Base-by-base conservation (phyloP, 257 asterid genomes). In the Coffea eugenioides region DNA sequence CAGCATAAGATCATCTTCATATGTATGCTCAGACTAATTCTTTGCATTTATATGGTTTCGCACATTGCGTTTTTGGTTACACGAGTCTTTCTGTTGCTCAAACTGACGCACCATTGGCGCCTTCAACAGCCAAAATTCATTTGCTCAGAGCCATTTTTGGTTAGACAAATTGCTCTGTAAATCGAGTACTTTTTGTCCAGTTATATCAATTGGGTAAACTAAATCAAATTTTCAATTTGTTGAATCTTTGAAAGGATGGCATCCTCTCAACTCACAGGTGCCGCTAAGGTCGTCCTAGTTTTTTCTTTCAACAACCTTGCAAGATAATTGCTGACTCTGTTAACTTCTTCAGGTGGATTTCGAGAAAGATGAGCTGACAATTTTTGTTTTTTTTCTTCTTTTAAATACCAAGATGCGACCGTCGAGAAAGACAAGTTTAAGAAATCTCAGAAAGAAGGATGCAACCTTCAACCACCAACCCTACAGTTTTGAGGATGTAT, bases 151-250 rank as follows among this genome's bases (percentile, higher is more conserved):
- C 16, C 69, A 78, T 59, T 15, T 78, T 52, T 71, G n/a, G n/a
- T 10, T 27, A 52, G 27, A 70, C 77, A 56, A 61, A 45, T 18
- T 79, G 27, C 8, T 43, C 1, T 71, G 82, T 79, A 79, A 59
- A 79, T 71, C 51, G 72, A 36, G 45, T 59, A 16, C 67, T n/a
- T 79, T 39, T 51, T 41, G 20, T 61, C 9, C 77, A 23, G 7
- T 71, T 57, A 39, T 23, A 36, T 34, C 34, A 31, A 31, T 31
- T 31, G 43, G 36, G 15, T 75, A 59, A 74, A 23, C 14, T 8
- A 8, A 74, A 41, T 23, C 16, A 8, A 8, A 14, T 61, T 36
- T 61, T 56, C 51, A 34, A 75, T 66, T 36, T 27, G 49, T 51
- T 65, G 36, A 65, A 65, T 65, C 39, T 13, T 27, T 13, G 12